Evolutionary conservation across 83 land plant species (phyloP), one percentile per base, ranked within the genome.

Genomic region (Diphasiastrum complanatum): DNA sequence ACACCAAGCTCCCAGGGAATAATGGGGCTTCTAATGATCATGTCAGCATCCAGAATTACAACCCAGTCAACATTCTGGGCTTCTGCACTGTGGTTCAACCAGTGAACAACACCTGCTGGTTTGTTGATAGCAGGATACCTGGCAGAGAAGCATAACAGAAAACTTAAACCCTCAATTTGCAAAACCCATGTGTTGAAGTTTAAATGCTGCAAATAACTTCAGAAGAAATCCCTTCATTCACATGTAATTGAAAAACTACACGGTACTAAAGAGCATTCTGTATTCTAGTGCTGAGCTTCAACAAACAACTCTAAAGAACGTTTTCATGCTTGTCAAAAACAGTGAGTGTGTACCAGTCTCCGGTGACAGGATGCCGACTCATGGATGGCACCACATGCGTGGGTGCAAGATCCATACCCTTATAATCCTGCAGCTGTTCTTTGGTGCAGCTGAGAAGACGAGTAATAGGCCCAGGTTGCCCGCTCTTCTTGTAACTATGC

Each of bases 81-180:
- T 19, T 91, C 95, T 70, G 80, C 63, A 51, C 95, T 87, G 51
- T 87, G 70, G 56, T 85, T 61, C 32, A 91, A 91, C 97, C 97
- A 91, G 61, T 91, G 90, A 5, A 83, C 80, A 37, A 91, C 69
- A n/a, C 91, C 97, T 45, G 97, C 97, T 30, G 97, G 97, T 69
- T 91, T 91, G 47, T 91, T 91, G 51, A 91, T 91, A 47, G 97
- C 97, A 40, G 97, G 97, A 63, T 91, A 91, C 97, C 97, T 91
- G 74, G 36, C 51, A 29, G 31, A 12, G 29, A 36, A 26, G 16
- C 14, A 12, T 14, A 14, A 29, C n/a, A 33, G 8, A 14, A 55
- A 33, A 14, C n/a, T 41, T 14, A 18, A 41, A 41, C 45, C 45
- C 12, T 8, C 12, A 41, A n/a, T n/a, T n/a, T n/a, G n/a, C n/a